Evolutionary conservation across 768 basidiomycete genomes (phyloP), one percentile per base, ranked within the genome.

Genomic region (Lentinula lateritia): DNA sequence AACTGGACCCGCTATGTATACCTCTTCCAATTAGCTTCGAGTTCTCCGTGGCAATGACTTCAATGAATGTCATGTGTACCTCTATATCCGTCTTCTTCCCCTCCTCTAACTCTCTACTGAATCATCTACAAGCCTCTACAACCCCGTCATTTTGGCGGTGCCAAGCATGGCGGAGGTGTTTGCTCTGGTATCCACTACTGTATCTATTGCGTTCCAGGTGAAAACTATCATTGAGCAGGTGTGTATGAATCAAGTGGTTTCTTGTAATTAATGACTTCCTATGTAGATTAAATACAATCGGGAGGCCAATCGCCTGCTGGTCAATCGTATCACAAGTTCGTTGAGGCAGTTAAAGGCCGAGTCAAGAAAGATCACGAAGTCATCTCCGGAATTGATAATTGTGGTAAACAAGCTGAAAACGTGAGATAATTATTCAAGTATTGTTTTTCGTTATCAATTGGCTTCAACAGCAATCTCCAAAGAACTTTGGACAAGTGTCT

Each of bases 61-160:
- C 28, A 28, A 28, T 32, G 20, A 68, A 66, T 60, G 72, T 62
- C 2, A 52, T 34, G 16, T 62, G 28, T 60, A 56, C 23, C 42
- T 62, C 50, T 64, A 62, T 58, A 28, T 66, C 18, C 62, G 61
- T 41, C 61, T 60, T 52, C 46, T 46, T 46, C 9, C 53, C 52
- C 13, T 62, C 58, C 36, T 50, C 12, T 3, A 23, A 28, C 23
- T 42, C 18, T 7, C 18, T 38, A 15, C 43, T 36, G 15, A 20
- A 9, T 52, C 16, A n/a, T 56, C 18, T 13, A 28, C 18, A n/a
- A 23, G 3, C 28, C 28, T 28, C 28, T 28, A 28, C 28, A 28
- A 3, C 28, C 6, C n/a, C 57, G 23, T 43, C 45, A 32, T 48
- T 59, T 38, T 43, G 58, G 34, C 58, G 28, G 46, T 16, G 18